A percentile compares a stretch with the other conserved stretches of the same genome.
Evolutionary conservation across 768 basidiomycete genomes (phyloP).

Genomic region (Thelephora ganbajun): DNA sequence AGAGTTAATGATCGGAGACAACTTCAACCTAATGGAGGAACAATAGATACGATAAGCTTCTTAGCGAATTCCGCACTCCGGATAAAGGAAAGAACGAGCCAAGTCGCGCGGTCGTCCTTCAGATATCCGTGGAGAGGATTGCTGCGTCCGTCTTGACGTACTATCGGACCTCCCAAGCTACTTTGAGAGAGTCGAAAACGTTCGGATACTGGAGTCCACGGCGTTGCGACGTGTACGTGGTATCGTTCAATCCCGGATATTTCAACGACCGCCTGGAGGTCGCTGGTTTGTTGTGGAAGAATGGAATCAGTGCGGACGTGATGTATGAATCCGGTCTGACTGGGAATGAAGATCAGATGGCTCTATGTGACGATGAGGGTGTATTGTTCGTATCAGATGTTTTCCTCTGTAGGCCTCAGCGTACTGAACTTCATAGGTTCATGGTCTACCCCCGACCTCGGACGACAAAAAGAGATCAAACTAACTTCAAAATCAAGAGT

Average conservation of each 20-base stretch:
- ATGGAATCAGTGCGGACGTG: constrained; percentile 74
- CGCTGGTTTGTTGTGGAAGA: constrained; percentile 62
- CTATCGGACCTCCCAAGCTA: constrained; percentile 52
- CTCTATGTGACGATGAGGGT: constrained; percentile 65
- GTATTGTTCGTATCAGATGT: constrained; percentile 42
- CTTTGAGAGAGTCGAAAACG: constrained; percentile 64
- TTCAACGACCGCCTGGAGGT: constrained; percentile 70
- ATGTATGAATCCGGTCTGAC: constrained; percentile 70
- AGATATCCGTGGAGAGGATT: constrained; percentile 72
- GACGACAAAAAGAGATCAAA: constrained; percentile 38
- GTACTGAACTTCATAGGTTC: constrained; percentile 23
- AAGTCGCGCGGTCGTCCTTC: constrained; percentile 57
- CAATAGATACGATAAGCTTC: constrained; percentile 58
- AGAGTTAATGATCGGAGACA: neutral
- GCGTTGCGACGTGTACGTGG: constrained; percentile 76
- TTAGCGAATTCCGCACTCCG: constrained; percentile 41
- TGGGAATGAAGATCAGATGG: constrained; percentile 52
- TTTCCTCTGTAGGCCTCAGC: neutral
- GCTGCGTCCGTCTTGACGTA: constrained; percentile 52
- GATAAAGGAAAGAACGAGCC: constrained; percentile 34
- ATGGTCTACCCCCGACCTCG: constrained; percentile 41
- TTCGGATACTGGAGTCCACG: constrained; percentile 88
- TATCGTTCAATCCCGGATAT: constrained; percentile 64
- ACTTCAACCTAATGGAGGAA: neutral
- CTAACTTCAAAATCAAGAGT: constrained; percentile 73